Conservation (phyloP, 2,329 filamentous ascomycete genomes). For the Beauveria asiatica region DNA sequence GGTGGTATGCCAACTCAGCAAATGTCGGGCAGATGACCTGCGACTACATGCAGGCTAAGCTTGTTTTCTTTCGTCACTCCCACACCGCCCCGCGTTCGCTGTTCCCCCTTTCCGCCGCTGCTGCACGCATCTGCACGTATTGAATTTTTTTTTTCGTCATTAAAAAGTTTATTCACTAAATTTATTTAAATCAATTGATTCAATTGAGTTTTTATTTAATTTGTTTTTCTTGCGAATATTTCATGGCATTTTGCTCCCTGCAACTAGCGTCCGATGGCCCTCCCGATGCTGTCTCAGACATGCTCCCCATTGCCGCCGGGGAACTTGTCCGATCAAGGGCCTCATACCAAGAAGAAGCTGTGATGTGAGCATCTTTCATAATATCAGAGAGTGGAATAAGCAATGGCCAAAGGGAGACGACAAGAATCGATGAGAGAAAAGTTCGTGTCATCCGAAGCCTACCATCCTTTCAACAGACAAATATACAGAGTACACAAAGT, state of each 20-base stretch:
- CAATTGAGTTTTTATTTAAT: not conserved
- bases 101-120: not conserved
- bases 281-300: conserved; percentile 8
- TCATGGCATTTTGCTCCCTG: not conserved
- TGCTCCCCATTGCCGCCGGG: not conserved
- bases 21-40: conserved; percentile 27
- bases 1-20: conserved; percentile 28
- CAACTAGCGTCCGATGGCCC: not conserved
- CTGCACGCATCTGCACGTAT: not conserved
- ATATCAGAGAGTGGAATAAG: too few species aligned
- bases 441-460: too few species aligned
- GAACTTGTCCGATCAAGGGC: not conserved
- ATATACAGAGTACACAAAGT: not conserved
- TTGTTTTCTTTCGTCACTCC: not conserved
- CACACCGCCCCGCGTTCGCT: conserved; percentile 7
- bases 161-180: not conserved
- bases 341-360: not conserved
- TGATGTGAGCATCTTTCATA: not conserved
- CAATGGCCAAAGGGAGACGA: too few species aligned
- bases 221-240: not conserved
- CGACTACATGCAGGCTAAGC: conserved; percentile 12
- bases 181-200: not conserved
- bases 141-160: not conserved
- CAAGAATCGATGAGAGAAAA: too few species aligned
- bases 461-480: not conserved